Percentiles rank a stretch among this genome's conserved stretches.
These are phyloP conservation scores for Choiromyces venosus DNA, from an alignment of 495 filamentous ascomycete species.

Conservation along the genomic window DNA sequence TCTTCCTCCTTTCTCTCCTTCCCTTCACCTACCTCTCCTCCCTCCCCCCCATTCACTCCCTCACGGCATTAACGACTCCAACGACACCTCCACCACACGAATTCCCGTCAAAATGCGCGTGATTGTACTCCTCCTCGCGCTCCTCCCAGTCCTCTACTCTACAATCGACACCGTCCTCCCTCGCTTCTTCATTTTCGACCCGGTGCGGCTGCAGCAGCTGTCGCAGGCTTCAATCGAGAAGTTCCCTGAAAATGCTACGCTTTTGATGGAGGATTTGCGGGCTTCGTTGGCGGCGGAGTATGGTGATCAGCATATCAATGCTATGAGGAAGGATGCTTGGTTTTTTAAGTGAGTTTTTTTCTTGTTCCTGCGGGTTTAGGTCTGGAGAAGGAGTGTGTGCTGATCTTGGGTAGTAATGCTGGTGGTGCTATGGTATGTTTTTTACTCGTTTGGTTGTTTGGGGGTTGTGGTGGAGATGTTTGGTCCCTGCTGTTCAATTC, in stretches of 20 bases:
- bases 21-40: background rate
- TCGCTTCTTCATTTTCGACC: conserved; percentile 70
- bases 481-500: background rate
- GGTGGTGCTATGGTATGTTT: conserved; percentile 63
- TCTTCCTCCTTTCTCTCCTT: background rate
- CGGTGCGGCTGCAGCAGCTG: conserved; percentile 62
- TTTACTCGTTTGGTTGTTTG: background rate
- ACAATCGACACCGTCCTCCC: conserved; percentile 63
- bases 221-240: conserved; percentile 58
- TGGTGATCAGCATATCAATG: conserved; percentile 52
- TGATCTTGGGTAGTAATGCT: conserved; percentile 56
- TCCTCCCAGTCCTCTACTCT: conserved; percentile 57
- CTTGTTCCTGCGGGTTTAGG: background rate
- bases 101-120: background rate
- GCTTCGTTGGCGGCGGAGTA: conserved; percentile 47
- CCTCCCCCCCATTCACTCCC: background rate
- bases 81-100: background rate
- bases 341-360: conserved; percentile 55
- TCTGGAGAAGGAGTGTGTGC: background rate
- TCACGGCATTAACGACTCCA: background rate
- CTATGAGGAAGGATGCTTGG: conserved; percentile 56
- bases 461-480: background rate
- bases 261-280: conserved; percentile 48
- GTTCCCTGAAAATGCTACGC: conserved; percentile 65
- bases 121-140: conserved; percentile 46